Evolutionary conservation across 2,329 filamentous ascomycete species (phyloP).

Genomic region (Rhinocladiella mackenziei): DNA sequence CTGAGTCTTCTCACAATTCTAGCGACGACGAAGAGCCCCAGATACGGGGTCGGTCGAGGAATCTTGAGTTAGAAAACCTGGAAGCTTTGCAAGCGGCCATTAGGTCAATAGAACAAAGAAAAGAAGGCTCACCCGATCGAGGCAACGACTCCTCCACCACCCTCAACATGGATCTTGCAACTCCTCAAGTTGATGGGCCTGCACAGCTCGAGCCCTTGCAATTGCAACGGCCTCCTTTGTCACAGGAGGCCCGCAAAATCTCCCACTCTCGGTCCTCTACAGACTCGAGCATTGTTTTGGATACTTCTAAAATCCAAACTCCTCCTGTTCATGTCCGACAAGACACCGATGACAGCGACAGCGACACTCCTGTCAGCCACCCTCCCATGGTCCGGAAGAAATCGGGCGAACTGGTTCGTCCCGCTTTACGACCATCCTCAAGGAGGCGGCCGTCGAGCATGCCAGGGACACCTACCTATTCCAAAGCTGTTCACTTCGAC

Average conservation of each 20-base stretch:
- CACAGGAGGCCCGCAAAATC: slow-evolving; percentile 56
- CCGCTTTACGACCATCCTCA: slow-evolving; percentile 75
- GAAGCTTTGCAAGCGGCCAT: slow-evolving; percentile 77
- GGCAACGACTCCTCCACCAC: slow-evolving; percentile 28
- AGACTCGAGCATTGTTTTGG: slow-evolving; percentile 50
- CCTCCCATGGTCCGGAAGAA: slow-evolving; percentile 97
- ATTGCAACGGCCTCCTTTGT: slow-evolving; percentile 40
- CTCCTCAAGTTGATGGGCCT: slow-evolving; percentile 20
- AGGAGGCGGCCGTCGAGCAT: slow-evolving; percentile 85
- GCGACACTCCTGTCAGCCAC: slow-evolving; percentile 59
- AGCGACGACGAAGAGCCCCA: slow-evolving; percentile 72
- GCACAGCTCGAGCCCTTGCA: slow-evolving; percentile 42
- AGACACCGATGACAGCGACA: slow-evolving; percentile 53
- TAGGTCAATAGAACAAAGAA: slow-evolving; percentile 67
- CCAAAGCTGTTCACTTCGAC: slow-evolving; percentile 98
- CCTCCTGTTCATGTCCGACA: slow-evolving; percentile 37
- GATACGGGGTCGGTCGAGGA: slow-evolving; percentile 36
- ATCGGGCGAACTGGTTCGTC: slow-evolving; percentile 92
- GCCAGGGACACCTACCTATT: slow-evolving; percentile 93
- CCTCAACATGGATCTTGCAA: slow-evolving; percentile 21
- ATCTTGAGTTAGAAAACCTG: slow-evolving; percentile 46
- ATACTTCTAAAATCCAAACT: slow-evolving; percentile 43
- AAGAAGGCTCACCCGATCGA: slow-evolving; percentile 55
- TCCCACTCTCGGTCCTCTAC: slow-evolving; percentile 59
- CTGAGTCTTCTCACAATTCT: slow-evolving; percentile 74